Evolutionary conservation across 352 stramenopile genomes (phyloP).

Genomic region (Phytophthora capsici): DNA sequence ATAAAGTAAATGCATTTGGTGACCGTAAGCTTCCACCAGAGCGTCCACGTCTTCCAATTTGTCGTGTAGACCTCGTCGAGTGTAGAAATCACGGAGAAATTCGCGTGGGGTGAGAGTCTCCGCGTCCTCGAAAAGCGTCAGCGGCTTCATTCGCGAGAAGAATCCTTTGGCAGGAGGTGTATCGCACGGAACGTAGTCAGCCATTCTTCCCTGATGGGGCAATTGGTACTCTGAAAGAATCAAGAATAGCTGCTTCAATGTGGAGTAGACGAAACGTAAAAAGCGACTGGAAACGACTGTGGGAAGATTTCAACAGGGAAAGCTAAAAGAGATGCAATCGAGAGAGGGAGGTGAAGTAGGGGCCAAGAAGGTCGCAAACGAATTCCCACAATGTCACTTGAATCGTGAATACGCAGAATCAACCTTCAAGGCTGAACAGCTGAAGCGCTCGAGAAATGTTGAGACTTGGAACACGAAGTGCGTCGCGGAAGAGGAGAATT

Average conservation of each 20-base stretch:
- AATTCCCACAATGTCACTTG: too few species aligned
- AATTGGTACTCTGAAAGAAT: slow-evolving; percentile 1
- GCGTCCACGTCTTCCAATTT: slow-evolving; percentile 78
- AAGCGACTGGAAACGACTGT: slow-evolving; percentile 8
- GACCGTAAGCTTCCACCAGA: slow-evolving; percentile 55
- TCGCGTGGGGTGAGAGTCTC: slow-evolving; percentile 58
- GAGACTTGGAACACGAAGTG: slow-evolving; percentile 42
- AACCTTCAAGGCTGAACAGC: slow-evolving; percentile 19
- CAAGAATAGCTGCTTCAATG: slow-evolving; percentile 8
- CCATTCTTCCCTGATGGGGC: slow-evolving; percentile 15
- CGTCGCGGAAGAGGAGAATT: slow-evolving; percentile 25
- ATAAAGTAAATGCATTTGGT: slow-evolving; percentile 66
- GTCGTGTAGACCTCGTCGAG: slow-evolving; percentile 56
- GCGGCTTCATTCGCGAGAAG: slow-evolving; percentile 60
- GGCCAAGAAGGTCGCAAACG: too few species aligned
- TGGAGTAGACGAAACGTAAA: slow-evolving; percentile 6
- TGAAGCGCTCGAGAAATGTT: slow-evolving; percentile 21
- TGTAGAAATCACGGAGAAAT: slow-evolving; percentile 83
- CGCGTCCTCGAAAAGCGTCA: slow-evolving; percentile 61
- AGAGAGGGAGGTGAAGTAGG: not conserved
- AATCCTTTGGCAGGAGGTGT: slow-evolving; percentile 40
- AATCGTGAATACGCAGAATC: slow-evolving; percentile 14
- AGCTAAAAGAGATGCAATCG: not conserved
- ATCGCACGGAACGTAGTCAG: slow-evolving; percentile 17
- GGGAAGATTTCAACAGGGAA: not conserved